Percentiles rank a stretch among this genome's conserved stretches.
These are phyloP conservation scores for Epichloe glyceriae DNA, from an alignment of 2,329 filamentous ascomycete genomes.

Conservation along the genomic window DNA sequence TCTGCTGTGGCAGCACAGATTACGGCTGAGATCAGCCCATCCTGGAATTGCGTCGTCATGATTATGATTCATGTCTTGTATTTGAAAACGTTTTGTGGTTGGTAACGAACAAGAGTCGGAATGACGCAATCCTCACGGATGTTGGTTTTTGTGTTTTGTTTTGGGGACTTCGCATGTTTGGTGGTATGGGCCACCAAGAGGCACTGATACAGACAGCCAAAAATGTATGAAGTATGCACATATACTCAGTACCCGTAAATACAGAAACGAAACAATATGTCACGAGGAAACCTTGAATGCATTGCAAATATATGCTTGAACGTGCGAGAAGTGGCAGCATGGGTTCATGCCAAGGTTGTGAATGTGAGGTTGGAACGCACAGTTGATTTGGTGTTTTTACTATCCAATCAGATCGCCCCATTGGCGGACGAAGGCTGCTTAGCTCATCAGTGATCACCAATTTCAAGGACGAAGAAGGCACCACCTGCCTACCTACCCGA, in stretches of 20 bases:
- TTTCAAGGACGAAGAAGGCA: not conserved
- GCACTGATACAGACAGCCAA: not conserved
- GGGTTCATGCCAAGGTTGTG: not conserved
- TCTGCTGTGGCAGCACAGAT: not conserved
- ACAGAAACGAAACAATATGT: not conserved
- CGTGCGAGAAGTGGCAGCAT: not conserved
- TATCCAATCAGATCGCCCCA: constrained; percentile 3
- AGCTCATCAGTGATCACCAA: constrained; percentile 1
- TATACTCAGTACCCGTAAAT: not conserved
- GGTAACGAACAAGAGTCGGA: not conserved
- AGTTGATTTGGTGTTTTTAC: not conserved
- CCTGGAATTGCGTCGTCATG: not conserved
- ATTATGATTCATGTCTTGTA: not conserved
- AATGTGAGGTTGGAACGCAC: not conserved
- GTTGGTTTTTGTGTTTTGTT: constrained; percentile 1
- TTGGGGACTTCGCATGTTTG: not conserved
- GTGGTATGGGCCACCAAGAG: not conserved
- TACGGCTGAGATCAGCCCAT: not conserved
- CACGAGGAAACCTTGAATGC: not conserved
- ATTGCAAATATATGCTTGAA: not conserved
- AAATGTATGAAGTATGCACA: not conserved
- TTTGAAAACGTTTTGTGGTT: not conserved
- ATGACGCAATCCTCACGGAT: constrained; percentile 3
- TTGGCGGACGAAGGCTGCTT: not conserved
- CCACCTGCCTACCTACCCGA: not conserved